Conservation (phyloP, 139 green algal genomes). For the Asterochloris sp. region DNA sequence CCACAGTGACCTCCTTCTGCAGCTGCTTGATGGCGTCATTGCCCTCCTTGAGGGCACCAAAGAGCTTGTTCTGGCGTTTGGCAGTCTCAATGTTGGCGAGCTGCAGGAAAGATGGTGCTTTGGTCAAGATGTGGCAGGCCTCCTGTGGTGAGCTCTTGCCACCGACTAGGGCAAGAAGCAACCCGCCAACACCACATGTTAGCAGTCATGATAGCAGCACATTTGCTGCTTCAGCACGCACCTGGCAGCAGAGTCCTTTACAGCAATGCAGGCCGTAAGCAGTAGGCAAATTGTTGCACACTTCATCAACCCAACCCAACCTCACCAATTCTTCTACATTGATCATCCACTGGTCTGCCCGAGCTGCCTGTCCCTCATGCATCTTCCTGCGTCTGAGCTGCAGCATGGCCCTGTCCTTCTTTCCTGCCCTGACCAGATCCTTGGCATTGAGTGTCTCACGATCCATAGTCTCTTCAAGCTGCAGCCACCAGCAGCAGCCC, state of each 20-base stretch:
- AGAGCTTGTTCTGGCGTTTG: neutral
- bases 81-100: neutral
- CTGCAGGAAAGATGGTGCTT: neutral
- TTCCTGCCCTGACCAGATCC: neutral
- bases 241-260: too few relatives aligned
- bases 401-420: neutral
- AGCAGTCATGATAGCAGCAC: too few relatives aligned
- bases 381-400: neutral
- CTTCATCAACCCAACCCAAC: too few relatives aligned
- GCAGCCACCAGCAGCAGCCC: neutral
- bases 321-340: neutral
- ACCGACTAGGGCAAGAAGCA: too few relatives aligned
- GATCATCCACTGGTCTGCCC: neutral
- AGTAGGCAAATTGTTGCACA: too few relatives aligned
- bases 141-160: too few relatives aligned
- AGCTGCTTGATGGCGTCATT: neutral
- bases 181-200: too few relatives aligned
- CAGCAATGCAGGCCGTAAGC: too few relatives aligned
- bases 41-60: neutral
- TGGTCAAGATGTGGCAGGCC: too few relatives aligned
- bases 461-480: neutral
- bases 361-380: neutral
- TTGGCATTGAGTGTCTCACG: neutral
- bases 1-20: neutral
- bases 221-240: too few relatives aligned